Base-by-base conservation (phyloP, 1,139 yeast genomes). In the Hyphopichia wangnamkhiaoensis region DNA sequence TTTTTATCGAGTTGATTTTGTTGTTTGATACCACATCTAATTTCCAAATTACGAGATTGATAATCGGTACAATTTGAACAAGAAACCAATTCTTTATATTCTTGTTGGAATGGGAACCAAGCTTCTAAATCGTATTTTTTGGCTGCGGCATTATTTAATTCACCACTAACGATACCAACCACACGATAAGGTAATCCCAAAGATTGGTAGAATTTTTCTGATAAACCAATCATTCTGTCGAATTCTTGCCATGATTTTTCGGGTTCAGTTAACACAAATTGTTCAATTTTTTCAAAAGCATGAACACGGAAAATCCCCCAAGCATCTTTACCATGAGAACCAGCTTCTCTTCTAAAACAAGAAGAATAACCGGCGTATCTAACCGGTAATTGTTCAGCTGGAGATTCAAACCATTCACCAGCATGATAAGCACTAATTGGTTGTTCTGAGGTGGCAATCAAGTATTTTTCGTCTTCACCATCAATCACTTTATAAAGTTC, bases 281-380 rank as follows among this genome's bases (percentile, higher is more conserved):
- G 98, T 74, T 93, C 99, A 58, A 93, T 89, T 73, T 93, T 93
- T 71, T 94, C 98, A 60, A 93, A 93, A 42, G 95, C 95, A 63
- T 93, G 99, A 43, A 93, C 98, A 71, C 99, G 84, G 82, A 93
- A 93, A 53, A 94, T 91, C 70, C 99, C 98, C 98, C 99, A 94
- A 34, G 99, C 98, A 61, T 93, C 99, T 69, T 93, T 93, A 67
- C 99, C 99, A 61, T 93, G 98, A 48, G 96, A 84, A 52, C 99
- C 99, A 44, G 99, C 98, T 74, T 93, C 99, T 72, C 98, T 88
- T 71, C 99, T 86, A 82, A 93, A 93, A 81, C 98, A 93, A 38
- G 96, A 86, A 24, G 98, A 90, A 74, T 84, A 93, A 55, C 99
- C 99, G 38, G 96, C 99, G 60, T 93, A 93, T 69, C 88, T 82